Evolutionary conservation across 1,139 yeast genomes (phyloP), one percentile per base, ranked within the genome.

Genomic region (Yamadazyma pseudoaaseri): DNA sequence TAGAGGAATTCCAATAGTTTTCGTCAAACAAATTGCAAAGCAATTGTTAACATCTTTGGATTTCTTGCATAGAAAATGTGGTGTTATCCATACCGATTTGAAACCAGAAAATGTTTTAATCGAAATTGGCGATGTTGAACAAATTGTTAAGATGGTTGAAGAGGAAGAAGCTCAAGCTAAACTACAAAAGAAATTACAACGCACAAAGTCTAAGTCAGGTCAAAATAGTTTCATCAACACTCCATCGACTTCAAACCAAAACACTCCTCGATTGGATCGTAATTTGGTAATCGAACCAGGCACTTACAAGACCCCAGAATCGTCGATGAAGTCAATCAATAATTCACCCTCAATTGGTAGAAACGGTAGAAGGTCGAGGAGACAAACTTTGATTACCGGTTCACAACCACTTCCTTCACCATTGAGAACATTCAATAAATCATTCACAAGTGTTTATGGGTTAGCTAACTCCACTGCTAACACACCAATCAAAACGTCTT

Each of bases 81-180:
- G 95, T n/a, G 81, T 87, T 22, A 84, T 87, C 39, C 96, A 87
- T 59, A 87, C 96, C 0, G 96, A 87, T 52, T 66, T 87, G 42
- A 87, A 87, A 57, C 96, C 96, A 0, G 96, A 87, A 55, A 87
- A 87, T 54, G 83, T 87, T n/a, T 62, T 87, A 43, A 73, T 86
- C 31, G 89, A 84, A 50, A 81, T 86, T 39, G 83, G 81, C 25
- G 87, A 86, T 48, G 90, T 83, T 21, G 89, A 83, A 48, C 75
- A 71, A 39, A 74, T 85, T 44, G 80, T 86, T 18, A 60, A 67
- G 35, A 65, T 72, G 49, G 70, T 79, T 2, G 84, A 77, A 45
- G 54, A 74, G 30, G 62, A 78, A 39, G 84, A 78, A 45, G 62
- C 58, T 37, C 75, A 70, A 38, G 65, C 66, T 15, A 71, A 62